A percentile compares a stretch with the other conserved stretches of the same genome.
phyloP scores from a whole-genome alignment of 176 grass and related monocot species.

The Rhynchospora breviuscula region DNA sequence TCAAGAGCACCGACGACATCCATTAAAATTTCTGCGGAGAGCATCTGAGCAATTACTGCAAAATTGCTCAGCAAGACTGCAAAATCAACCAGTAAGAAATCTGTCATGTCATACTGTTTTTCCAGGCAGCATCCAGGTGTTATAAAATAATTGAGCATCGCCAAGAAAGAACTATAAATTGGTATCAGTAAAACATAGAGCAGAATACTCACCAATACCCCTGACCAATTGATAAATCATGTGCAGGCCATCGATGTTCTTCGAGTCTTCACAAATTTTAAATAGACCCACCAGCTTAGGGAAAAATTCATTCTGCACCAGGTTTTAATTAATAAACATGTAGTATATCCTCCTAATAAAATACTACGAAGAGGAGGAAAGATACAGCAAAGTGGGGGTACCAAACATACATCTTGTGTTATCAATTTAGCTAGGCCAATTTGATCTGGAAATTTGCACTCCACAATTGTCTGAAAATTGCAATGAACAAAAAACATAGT shows the following conservation, averaged over 20 bases:
- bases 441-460: slow-evolving; percentile 44
- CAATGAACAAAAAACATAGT: background rate
- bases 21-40: slow-evolving; percentile 69
- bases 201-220: slow-evolving; percentile 58
- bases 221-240: slow-evolving; percentile 82
- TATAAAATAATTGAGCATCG: no score
- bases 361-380: background rate
- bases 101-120: background rate
- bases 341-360: background rate
- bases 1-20: slow-evolving; percentile 81
- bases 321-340: background rate
- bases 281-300: slow-evolving; percentile 64
- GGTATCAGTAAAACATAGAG: background rate
- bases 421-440: slow-evolving; percentile 52
- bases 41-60: slow-evolving; percentile 61
- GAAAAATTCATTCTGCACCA: slow-evolving; percentile 65
- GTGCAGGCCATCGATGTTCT: slow-evolving; percentile 54
- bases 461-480: slow-evolving; percentile 53
- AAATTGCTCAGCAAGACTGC: slow-evolving; percentile 69
- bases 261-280: slow-evolving; percentile 59
- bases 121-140: no score
- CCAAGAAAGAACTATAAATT: no score
- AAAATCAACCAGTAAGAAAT: slow-evolving; percentile 31
- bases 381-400: slow-evolving; percentile 23
- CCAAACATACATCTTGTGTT: slow-evolving; percentile 64